Evolutionary conservation across 768 basidiomycete species (phyloP).

Genomic region (Termitomyces sp.): DNA sequence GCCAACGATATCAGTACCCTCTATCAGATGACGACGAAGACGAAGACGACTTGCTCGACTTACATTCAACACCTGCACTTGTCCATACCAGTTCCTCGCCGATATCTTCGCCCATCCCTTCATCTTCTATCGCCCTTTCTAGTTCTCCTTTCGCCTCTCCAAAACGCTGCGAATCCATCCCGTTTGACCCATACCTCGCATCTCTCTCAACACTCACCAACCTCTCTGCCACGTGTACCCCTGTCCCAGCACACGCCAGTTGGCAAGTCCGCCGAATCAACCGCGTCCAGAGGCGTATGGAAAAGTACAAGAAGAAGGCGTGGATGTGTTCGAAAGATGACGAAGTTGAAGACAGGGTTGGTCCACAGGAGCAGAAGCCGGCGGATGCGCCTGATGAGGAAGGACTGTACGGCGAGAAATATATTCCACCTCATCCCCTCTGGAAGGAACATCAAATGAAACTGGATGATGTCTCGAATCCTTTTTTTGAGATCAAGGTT

Average conservation of each 20-base stretch:
- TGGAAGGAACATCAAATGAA: conserved; percentile 10
- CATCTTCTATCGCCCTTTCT: conserved; percentile 3
- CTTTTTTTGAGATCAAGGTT: conserved; percentile 23
- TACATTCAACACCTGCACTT: conserved; percentile 8
- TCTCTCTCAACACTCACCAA: conserved; percentile 10
- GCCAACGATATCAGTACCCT: conserved; percentile 11
- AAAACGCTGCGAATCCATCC: background rate
- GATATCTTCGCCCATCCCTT: conserved; percentile 4
- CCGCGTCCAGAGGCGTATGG: conserved; percentile 24
- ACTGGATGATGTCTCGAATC: conserved; percentile 20
- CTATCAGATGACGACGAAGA: conserved; percentile 7
- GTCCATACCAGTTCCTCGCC: conserved; percentile 7
- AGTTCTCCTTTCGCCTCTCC: conserved; percentile 6
- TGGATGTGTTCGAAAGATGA: conserved; percentile 27
- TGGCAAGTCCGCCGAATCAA: conserved; percentile 28
- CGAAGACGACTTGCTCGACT: background rate
- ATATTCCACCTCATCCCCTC: background rate
- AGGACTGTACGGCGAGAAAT: background rate
- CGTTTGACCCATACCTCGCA: conserved; percentile 10
- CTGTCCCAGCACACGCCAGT: conserved; percentile 29
- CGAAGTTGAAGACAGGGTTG: conserved; percentile 16
- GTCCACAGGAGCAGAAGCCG: conserved; percentile 4
- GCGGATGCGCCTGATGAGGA: background rate
- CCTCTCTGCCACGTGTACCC: conserved; percentile 9
- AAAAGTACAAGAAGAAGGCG: conserved; percentile 25